Evolutionary conservation across 805 yeast genomes (phyloP), one percentile per base, ranked within the genome.

Genomic region (Saturnispora hagleri): DNA sequence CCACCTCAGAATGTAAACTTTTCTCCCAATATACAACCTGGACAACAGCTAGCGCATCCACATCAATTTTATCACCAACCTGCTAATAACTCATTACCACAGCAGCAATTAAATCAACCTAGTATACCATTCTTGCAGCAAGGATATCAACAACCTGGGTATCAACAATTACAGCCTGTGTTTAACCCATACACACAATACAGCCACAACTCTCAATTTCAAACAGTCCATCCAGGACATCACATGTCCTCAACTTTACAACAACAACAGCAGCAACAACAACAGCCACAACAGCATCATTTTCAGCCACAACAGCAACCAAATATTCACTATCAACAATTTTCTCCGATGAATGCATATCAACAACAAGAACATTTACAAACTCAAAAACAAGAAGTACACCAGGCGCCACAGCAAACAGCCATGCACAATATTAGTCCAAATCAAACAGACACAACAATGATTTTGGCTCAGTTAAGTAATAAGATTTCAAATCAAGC

Each of bases 1-100:
- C 49, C 36, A 24, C 60, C 47, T 20, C 59, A 52, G 34, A 50
- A 53, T 46, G 56, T 45, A 27, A 59, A 53, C 38, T 54, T 28
- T 43, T 60, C 57, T 18, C 60, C 47, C 22, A 53, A 53, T 28
- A 46, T 18, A 46, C 61, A 53, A 22, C 59, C 55, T 47, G 55
- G 47, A 24, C 61, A 55, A 41, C 56, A 46, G 52, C 56, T 45
- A 55, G 60, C 48, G 56, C 54, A 28, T 56, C 55, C 20, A 46
- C 60, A 57, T 26, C 51, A 52, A 8, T 60, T 51, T 50, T 57
- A 54, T 17, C 57, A 48, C 34, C 48, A 47, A 26, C 51, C 47
- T 4, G 43, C 49, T 4, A 31, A 31, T 13, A 12, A 10, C 15
- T 13, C 34, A 31, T 31, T 31, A 20, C 55, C 50, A 8, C 54